These are phyloP conservation scores for Xerocomus brunneocitrinus DNA, from an alignment of 768 basidiomycete genomes.

Conservation along the genomic window DNA sequence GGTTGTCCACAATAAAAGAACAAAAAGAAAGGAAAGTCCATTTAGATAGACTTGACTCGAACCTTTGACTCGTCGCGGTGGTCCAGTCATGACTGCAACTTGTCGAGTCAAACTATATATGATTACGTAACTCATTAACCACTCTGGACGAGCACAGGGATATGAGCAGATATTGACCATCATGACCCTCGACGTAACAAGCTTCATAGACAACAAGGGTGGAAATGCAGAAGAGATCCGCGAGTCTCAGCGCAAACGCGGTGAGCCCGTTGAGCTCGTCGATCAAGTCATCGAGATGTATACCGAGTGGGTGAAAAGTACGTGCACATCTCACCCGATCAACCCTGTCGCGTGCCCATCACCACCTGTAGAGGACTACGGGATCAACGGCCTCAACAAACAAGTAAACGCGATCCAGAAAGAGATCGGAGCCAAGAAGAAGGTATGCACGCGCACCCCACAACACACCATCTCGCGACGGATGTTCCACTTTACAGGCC, in stretches of 20 bases:
- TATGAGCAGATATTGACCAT: background rate
- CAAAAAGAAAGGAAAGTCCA: background rate
- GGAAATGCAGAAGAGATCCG: slow-evolving; percentile 88
- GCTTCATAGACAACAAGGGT: slow-evolving; percentile 83
- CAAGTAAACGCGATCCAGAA: slow-evolving; percentile 90
- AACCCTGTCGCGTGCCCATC: background rate
- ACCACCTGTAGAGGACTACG: slow-evolving; percentile 69
- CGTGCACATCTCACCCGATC: slow-evolving; percentile 24
- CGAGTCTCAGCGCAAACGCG: slow-evolving; percentile 89
- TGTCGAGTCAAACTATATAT: background rate
- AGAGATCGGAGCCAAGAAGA: slow-evolving; percentile 90
- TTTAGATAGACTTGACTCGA: too few species aligned
- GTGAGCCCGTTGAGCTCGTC: slow-evolving; percentile 84
- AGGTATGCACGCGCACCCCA: slow-evolving; percentile 42
- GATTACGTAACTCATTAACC: background rate
- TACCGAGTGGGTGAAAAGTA: slow-evolving; percentile 90
- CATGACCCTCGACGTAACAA: slow-evolving; percentile 81
- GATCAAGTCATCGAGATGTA: slow-evolving; percentile 94
- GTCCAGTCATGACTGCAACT: background rate
- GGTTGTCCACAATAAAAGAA: background rate
- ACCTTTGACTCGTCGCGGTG: too few species aligned
- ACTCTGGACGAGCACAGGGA: background rate
- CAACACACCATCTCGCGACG: background rate
- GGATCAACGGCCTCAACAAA: slow-evolving; percentile 71
- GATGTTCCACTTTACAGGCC: slow-evolving; percentile 46